Evolutionary conservation across 176 grass and related monocot genomes (phyloP), one percentile per base, ranked within the genome.

Genomic region (Eremochloa ophiuroides): DNA sequence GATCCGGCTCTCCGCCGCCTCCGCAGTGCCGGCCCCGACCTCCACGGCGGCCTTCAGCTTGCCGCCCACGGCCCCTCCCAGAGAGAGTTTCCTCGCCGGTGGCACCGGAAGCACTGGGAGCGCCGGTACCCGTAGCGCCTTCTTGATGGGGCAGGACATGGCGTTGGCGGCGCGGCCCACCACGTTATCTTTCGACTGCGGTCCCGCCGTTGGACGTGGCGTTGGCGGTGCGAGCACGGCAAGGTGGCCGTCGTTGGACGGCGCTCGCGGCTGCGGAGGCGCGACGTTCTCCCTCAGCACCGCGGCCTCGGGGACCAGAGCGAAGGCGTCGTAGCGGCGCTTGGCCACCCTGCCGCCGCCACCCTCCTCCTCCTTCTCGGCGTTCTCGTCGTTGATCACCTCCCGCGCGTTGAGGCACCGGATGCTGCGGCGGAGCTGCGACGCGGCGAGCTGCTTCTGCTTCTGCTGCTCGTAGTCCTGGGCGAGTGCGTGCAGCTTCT

Each of bases 391-490:
- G 39, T 83, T 85, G 62, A 15, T 31, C 34, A 59, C 70, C 26
- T 39, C 55, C 56, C 8, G 75, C 64, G 4, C 59, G 28, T 22
- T 87, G 81, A 75, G 75, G 77, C 8, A 34, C 44, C 28, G 44
- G 43, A 83, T 34, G 82, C 83, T 62, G 62, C 61, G 62, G 67
- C 91, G 83, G 43, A 56, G 77, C 39, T 72, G 65, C 61, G 90
- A 88, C 39, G 86, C 59, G 62, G 86, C 86, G 29, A 83, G 61
- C 82, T 79, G 82, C 81, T 91, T 89, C 84, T 79, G 82, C 82
- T 94, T 91, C 4, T 98, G 92, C 87, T 98, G 88, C 88, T 98
- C 88, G 78, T 90, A 98, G 25, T 75, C 40, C 44, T 87, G 80
- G 31, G 87, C 93, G 87, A 99, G 90, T 4, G 73, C 83, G 18